These are phyloP conservation scores for Suillus paluster DNA, from an alignment of 768 basidiomycete species.

Conservation along the genomic window DNA sequence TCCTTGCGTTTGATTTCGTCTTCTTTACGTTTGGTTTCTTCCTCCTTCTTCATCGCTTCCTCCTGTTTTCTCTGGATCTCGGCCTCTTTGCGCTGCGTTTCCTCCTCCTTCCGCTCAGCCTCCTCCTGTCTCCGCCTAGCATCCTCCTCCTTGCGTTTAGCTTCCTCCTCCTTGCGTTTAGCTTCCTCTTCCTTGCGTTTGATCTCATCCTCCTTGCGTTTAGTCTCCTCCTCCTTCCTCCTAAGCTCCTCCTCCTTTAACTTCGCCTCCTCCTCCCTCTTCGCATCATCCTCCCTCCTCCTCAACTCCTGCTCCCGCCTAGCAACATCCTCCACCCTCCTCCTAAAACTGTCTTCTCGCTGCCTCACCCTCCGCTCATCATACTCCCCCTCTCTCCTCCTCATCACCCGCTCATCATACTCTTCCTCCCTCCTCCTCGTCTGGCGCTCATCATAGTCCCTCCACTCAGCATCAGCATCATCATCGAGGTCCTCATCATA, in stretches of 20 bases:
- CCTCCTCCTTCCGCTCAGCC: constrained; percentile 26
- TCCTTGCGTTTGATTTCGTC: constrained; percentile 34
- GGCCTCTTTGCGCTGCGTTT: constrained; percentile 23
- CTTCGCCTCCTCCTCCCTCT: constrained; percentile 29
- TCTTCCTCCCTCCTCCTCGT: constrained; percentile 19
- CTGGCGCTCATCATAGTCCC: constrained; percentile 35
- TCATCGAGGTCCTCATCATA: constrained; percentile 38
- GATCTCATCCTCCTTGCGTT: constrained; percentile 30
- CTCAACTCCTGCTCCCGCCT: constrained; percentile 38
- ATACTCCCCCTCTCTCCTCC: constrained; percentile 27
- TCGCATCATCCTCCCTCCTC: constrained; percentile 42
- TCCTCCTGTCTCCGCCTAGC: constrained; percentile 30
- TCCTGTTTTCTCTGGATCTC: constrained; percentile 25
- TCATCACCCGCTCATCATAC: too few species aligned
- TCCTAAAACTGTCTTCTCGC: constrained; percentile 34
- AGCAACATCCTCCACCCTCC: constrained; percentile 38
- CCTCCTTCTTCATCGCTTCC: constrained; percentile 29
- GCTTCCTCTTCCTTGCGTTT: constrained; percentile 29
- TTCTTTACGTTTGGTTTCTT: constrained; percentile 21
- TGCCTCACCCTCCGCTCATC: constrained; percentile 37
- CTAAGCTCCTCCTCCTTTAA: constrained; percentile 19
- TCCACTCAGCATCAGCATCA: constrained; percentile 27
- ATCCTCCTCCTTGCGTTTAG: constrained; percentile 29
- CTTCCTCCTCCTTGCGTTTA: constrained; percentile 33
- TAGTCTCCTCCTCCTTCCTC: constrained; percentile 12